Conservation (phyloP, 768 basidiomycete species). For the Mrakia blollopis region DNA sequence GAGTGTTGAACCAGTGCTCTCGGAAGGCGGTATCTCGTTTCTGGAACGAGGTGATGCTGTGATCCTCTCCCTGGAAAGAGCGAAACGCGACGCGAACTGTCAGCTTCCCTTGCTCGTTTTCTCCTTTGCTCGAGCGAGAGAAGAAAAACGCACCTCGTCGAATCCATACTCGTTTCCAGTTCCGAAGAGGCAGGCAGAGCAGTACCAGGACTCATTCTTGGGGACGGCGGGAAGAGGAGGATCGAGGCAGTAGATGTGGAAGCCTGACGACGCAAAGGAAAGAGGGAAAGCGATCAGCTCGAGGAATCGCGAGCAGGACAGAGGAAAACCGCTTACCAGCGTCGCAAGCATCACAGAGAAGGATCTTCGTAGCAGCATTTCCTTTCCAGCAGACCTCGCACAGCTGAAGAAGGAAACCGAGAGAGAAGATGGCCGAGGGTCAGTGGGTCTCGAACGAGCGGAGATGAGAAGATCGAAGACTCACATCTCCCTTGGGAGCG, state of each 20-base stretch:
- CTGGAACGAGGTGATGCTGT: slow-evolving; percentile 84
- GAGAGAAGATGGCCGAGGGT: neutral
- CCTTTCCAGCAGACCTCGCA: slow-evolving; percentile 93
- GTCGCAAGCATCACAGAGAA: slow-evolving; percentile 84
- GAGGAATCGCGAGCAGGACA: neutral
- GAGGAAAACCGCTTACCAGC: slow-evolving; percentile 52
- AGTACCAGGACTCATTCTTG: slow-evolving; percentile 86
- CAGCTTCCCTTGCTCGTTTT: no score
- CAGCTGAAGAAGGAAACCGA: neutral
- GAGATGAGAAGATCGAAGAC: neutral
- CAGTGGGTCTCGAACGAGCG: neutral
- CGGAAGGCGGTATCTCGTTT: slow-evolving; percentile 85
- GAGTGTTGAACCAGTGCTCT: slow-evolving; percentile 76
- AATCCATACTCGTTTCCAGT: slow-evolving; percentile 97
- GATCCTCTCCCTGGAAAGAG: slow-evolving; percentile 68
- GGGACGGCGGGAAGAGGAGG: slow-evolving; percentile 82
- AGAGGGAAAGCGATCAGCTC: neutral
- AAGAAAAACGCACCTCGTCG: slow-evolving; percentile 55
- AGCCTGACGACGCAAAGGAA: slow-evolving; percentile 55
- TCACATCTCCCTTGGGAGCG: slow-evolving; percentile 23
- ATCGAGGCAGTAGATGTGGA: slow-evolving; percentile 94
- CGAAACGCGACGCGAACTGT: neutral
- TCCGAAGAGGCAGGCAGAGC: slow-evolving; percentile 80
- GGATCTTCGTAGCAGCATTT: slow-evolving; percentile 82
- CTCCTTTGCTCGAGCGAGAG: neutral